These are phyloP conservation scores for Mortierella sp. DNA, from an alignment of 371 early-diverging fungal species.

Conservation along the genomic window DNA sequence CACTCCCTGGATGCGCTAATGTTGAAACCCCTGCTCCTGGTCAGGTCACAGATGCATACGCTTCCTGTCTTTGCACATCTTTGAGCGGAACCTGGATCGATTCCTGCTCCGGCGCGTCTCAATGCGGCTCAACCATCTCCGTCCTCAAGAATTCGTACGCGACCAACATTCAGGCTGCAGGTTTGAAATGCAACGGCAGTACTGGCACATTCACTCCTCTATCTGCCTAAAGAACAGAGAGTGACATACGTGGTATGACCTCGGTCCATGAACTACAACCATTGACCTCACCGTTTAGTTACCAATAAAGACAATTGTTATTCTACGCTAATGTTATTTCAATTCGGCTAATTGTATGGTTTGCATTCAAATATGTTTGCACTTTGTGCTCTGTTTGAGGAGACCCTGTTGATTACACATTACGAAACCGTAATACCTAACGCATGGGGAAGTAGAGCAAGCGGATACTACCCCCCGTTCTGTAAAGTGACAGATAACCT, in stretches of 20 bases:
- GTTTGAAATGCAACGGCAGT: slow-evolving; percentile 15
- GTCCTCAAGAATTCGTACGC: slow-evolving; percentile 20
- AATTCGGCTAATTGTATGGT: too few relatives aligned
- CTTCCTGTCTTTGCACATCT: slow-evolving; percentile 47
- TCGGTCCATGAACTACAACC: too few relatives aligned
- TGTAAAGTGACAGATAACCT: not conserved
- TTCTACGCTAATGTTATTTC: not conserved
- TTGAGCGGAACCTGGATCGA: slow-evolving; percentile 37
- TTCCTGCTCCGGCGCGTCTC: slow-evolving; percentile 19
- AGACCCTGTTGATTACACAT: not conserved
- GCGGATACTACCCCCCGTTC: not conserved
- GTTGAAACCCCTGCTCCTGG: slow-evolving; percentile 11
- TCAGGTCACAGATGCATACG: slow-evolving; percentile 29
- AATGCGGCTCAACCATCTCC: slow-evolving; percentile 27
- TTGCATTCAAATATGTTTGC: not conserved
- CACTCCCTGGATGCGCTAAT: slow-evolving; percentile 34
- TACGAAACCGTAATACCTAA: not conserved
- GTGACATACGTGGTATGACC: not conserved
- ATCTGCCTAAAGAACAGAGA: not conserved
- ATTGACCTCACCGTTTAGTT: too few relatives aligned
- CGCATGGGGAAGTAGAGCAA: not conserved
- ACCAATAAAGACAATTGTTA: not conserved
- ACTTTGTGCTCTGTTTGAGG: not conserved
- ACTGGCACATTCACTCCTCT: slow-evolving; percentile 11
- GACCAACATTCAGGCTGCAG: slow-evolving; percentile 28